Evolutionary conservation across 805 yeast species (phyloP), one percentile per base, ranked within the genome.

Genomic region (Ogataea polymorpha): DNA sequence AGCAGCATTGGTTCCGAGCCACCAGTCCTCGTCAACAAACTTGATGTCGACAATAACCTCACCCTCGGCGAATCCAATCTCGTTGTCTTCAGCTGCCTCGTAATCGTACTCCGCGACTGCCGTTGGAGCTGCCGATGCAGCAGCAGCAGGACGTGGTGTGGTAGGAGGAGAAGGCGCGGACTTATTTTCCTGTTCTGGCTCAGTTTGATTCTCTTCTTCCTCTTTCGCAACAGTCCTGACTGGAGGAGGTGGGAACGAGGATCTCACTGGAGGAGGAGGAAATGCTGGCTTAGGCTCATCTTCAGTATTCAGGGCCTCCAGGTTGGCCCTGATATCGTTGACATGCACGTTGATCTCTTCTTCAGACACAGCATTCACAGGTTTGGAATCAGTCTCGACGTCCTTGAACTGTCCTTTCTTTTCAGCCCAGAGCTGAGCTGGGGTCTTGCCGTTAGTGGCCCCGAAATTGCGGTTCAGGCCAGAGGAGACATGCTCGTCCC

Each of bases 351-450:
- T 64, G 32, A 60, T 62, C 9, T 49, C 53, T 7, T 32, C 42
- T 14, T 30, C 49, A 33, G 41, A 50, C 29, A 54, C 57, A 18
- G 63, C 44, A 28, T 55, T 60, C 21, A 56, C 65, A n/a, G 62
- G 66, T n/a, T 47, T 55, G 3, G 55, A 62, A 27, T 58, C 48
- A 11, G 56, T 48, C 37, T 56, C 50, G 35, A 68, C 76, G 32
- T 68, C 66, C 51, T 71, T 75, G 53, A 70, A 78, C 59, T 80
- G 74, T 35, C 88, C 95, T 58, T 82, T 79, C 67, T 82, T 85
- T 59, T 85, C 96, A 17, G 96, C 97, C 97, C 97, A 89, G 21
- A 86, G 55, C 66, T 89, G 96, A 21, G 96, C 96, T 17, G 97
- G 96, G 6, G 96, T 85, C 63, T 87, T 86, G 46, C 96, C 96